Conservation (phyloP, 2,329 filamentous ascomycete species). For the Fusarium sp. region DNA sequence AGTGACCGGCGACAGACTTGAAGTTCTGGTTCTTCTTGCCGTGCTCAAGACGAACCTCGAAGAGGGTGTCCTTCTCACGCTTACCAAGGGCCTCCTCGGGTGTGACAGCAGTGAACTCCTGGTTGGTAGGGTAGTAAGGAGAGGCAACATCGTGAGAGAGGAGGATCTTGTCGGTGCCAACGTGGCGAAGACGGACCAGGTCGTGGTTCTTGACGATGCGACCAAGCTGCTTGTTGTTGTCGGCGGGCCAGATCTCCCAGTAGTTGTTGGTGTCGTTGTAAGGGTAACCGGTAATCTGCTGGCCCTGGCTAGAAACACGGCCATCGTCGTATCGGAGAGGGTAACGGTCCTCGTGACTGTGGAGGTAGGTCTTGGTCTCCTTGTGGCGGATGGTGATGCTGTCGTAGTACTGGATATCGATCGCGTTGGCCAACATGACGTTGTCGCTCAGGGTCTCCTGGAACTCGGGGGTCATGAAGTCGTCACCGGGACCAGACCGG, state of each 20-base stretch:
- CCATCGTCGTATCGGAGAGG: constrained; percentile 97
- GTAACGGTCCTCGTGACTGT: constrained; percentile 91
- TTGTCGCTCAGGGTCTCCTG: constrained; percentile 98
- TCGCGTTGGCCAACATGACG: constrained; percentile 85
- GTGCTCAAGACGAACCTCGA: constrained; percentile 90
- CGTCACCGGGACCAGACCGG: constrained; percentile 92
- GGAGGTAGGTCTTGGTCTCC: constrained; percentile 95
- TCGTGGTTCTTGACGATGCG: constrained; percentile 85
- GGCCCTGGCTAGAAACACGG: constrained; percentile 95
- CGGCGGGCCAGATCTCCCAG: constrained; percentile 88
- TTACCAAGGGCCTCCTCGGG: constrained; percentile 77
- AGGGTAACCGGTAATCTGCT: constrained; percentile 98
- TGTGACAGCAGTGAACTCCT: constrained; percentile 92
- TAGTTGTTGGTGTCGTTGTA: constrained; percentile 99
- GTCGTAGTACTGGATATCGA: constrained; percentile 92
- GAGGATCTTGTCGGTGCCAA: constrained; percentile 86
- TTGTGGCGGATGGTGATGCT: constrained; percentile 91
- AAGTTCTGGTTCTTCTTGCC: constrained; percentile 86
- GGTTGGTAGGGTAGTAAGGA: constrained; percentile 95
- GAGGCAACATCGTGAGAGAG: constrained; percentile 97
- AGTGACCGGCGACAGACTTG: constrained; percentile 90
- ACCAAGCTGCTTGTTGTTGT: constrained; percentile 68
- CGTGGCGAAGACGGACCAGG: constrained; percentile 84
- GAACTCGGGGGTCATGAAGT: constrained; percentile 99
- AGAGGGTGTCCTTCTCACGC: constrained; percentile 89